Base-by-base conservation (phyloP, 331 rosid species). In the Spiraea crenata region DNA sequence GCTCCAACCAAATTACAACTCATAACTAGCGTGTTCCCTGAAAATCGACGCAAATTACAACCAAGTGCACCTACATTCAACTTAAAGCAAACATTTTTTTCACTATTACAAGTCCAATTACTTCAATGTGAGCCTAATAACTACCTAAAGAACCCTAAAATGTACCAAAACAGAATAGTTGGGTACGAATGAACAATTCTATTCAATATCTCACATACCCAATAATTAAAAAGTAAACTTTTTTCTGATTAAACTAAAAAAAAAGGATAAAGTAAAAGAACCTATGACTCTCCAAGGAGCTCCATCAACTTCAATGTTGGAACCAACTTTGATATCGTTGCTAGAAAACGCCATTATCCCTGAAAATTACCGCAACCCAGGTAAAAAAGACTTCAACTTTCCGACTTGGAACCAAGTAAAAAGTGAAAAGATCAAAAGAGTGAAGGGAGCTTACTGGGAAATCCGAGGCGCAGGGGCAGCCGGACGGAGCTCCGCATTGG, bases 231-330 rank as follows among this genome's bases (percentile, higher is more conserved):
- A 62, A 35, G 40, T 6, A 35, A 19, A 45, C 8, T 49, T 0
- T 38, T 52, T 54, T 19, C 35, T 31, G 12, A 38, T n/a, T 57
- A 62, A 45, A 41, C 1, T 44, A 6, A 13, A 58, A 48, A 48
- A 61, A 38, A 66, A 47, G 73, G 34, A 11, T 45, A 51, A 41
- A 0, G 51, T 9, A 16, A 4, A 6, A 12, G 44, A 51, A 92
- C 98, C 98, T 72, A 89, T 38, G 5, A 89, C 91, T 50, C 79
- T 87, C 91, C 96, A 89, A 57, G 98, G 98, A 83, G 96, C 82
- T 72, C 98, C 92, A 14, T 92, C 98, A 7, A 92, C 91, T 85
- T 89, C 88, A 47, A 92, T 13, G 81, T 76, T 88, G 69, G 82
- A 20, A 59, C 98, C 98, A 3, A 92, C 98, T 79, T 92, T 92